phyloP scores from a whole-genome alignment of 768 basidiomycete species.

The Grammothele lineata region DNA sequence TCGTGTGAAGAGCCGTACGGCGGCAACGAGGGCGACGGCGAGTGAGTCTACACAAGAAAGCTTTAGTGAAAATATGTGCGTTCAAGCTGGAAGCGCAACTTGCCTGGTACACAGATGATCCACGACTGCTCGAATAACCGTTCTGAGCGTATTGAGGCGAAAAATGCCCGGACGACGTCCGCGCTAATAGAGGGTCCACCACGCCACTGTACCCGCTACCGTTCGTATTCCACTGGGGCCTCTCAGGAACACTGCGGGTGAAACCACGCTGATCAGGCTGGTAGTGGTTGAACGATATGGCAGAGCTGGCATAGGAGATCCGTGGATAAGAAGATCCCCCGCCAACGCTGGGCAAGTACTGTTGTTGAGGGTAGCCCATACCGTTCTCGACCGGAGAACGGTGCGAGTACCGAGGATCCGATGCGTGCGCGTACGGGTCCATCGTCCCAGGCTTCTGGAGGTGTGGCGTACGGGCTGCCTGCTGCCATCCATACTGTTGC shows the following conservation, averaged over 20 bases:
- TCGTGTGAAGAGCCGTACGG: no score
- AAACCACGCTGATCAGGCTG: constrained; percentile 25
- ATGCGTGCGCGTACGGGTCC: constrained; percentile 10
- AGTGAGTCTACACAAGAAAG: not conserved
- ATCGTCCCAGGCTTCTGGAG: constrained; percentile 3
- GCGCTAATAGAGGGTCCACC: no score
- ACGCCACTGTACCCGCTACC: no score
- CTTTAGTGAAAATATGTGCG: accelerated
- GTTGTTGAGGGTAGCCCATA: constrained; percentile 10
- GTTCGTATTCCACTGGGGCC: no score
- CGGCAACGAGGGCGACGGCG: not conserved
- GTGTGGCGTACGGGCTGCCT: not conserved
- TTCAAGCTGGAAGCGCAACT: no score
- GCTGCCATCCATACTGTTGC: constrained; percentile 12
- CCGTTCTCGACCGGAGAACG: constrained; percentile 12
- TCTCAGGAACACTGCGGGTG: not conserved
- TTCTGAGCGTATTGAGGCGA: constrained; percentile 8
- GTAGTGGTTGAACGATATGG: constrained; percentile 24
- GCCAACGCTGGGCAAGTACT: constrained; percentile 8
- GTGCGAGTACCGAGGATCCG: constrained; percentile 13
- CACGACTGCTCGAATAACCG: constrained; percentile 6
- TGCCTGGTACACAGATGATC: not conserved
- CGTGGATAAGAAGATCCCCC: constrained; percentile 8
- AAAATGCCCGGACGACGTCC: constrained; percentile 1
- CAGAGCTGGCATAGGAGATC: constrained; percentile 12